Percentiles rank a stretch among this genome's conserved stretches.
Evolutionary conservation across 306 rosid species (phyloP).

Genomic region (Quercus engelmannii): DNA sequence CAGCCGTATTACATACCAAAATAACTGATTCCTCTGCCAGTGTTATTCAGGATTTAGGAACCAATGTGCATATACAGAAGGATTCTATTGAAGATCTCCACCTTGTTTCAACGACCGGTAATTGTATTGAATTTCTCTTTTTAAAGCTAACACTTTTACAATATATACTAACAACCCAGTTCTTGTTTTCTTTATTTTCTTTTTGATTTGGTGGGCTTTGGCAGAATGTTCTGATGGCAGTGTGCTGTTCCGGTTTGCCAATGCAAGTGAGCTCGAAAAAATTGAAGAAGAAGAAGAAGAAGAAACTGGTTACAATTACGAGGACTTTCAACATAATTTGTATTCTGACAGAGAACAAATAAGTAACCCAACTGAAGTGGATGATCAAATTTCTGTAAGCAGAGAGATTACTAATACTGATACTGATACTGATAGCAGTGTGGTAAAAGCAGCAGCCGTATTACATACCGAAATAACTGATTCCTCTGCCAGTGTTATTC

Average conservation of each 20-base stretch:
- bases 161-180: neutral
- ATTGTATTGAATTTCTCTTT: slow-evolving; percentile 1
- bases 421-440: slow-evolving; percentile 6
- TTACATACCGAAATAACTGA: neutral
- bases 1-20: neutral
- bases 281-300: slow-evolving; percentile 4
- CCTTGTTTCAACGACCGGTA: slow-evolving; percentile 48
- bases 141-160: too few species aligned
- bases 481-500: neutral
- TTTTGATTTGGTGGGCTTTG: slow-evolving; percentile 24
- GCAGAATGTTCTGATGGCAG: slow-evolving; percentile 62
- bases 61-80: slow-evolving; percentile 5
- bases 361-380: slow-evolving; percentile 10
- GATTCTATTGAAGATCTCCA: slow-evolving; percentile 29
- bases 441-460: neutral
- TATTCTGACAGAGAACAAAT: slow-evolving; percentile 2
- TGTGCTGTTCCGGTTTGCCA: slow-evolving; percentile 49
- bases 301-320: neutral
- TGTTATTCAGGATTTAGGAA: neutral
- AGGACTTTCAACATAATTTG: slow-evolving; percentile 22
- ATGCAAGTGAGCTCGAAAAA: slow-evolving; percentile 33
- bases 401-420: slow-evolving; percentile 15
- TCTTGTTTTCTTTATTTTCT: neutral
- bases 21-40: neutral
- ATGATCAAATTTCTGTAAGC: slow-evolving; percentile 8